These are phyloP conservation scores for Xylaria sp. DNA, from an alignment of 2,329 filamentous ascomycete species.

Conservation along the genomic window DNA sequence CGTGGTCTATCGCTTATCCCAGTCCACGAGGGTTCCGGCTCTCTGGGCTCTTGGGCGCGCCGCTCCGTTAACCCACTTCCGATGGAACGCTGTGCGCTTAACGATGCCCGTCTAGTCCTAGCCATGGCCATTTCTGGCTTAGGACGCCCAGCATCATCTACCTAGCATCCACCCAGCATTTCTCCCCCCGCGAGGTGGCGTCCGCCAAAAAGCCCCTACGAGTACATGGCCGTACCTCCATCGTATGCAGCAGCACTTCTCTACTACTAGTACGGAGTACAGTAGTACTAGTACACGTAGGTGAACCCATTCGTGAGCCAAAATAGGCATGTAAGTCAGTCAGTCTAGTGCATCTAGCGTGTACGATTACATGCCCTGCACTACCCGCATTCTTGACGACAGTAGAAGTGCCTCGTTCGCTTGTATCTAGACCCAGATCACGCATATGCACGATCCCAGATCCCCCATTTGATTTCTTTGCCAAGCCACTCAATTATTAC, in stretches of 20 bases:
- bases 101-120: slow-evolving; percentile 44
- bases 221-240: neutral
- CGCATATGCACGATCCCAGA: slow-evolving; percentile 7
- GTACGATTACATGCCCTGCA: neutral
- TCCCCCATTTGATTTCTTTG: slow-evolving; percentile 15
- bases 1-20: slow-evolving; percentile 19
- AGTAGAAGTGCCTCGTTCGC: slow-evolving; percentile 8
- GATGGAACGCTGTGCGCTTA: slow-evolving; percentile 44
- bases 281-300: too few relatives aligned
- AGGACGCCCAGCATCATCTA: slow-evolving; percentile 4
- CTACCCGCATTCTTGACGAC: slow-evolving; percentile 8
- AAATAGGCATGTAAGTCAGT: neutral
- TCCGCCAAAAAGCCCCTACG: slow-evolving; percentile 20
- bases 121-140: slow-evolving; percentile 15
- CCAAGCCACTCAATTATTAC: slow-evolving; percentile 17
- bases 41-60: slow-evolving; percentile 44
- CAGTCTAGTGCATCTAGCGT: neutral
- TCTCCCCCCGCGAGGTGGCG: slow-evolving; percentile 30
- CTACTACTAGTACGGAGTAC: neutral
- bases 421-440: slow-evolving; percentile 14
- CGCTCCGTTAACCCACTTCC: slow-evolving; percentile 41
- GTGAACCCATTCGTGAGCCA: neutral
- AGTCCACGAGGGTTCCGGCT: slow-evolving; percentile 39
- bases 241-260: neutral
- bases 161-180: too few relatives aligned